Evolutionary conservation across 768 basidiomycete species (phyloP), one percentile per base, ranked within the genome.

Genomic region (Pleurotus giganteus): DNA sequence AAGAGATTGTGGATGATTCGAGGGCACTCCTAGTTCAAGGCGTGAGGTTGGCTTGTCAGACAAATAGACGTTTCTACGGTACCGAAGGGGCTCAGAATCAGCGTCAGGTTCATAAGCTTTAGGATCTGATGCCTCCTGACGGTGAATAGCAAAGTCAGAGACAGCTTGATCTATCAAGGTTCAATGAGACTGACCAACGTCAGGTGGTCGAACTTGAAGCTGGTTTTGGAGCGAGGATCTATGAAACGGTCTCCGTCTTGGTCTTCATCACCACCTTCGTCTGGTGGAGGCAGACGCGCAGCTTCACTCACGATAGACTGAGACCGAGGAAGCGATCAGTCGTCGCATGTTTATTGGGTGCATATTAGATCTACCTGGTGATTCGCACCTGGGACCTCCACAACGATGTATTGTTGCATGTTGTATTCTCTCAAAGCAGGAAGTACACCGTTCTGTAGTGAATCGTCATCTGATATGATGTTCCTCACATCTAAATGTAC

Each of bases 361-460:
- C n/a, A n/a, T n/a, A n/a, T n/a, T n/a, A n/a, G 52, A n/a, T n/a
- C n/a, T 66, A 91, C 95, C 75, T 89, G 86, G 71, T 96, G 86
- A 28, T 81, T 74, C 29, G 80, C 73, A 13, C 81, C 87, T 4
- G 88, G 88, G n/a, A 94, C 86, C 58, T 94, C 90, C 23, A 91
- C 90, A 21, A 88, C 84, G 26, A 86, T 88, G 67, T 94, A 89
- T 66, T 99, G 96, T 32, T 84, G 82, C 53, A 91, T 74, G 65
- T 98, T 96, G 71, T 98, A 98, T 56, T 90, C 80, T 47, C 81
- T 75, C 54, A 98, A 69, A 1, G 90, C 88, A 2, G 91, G 89
- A 0, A 85, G 76, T 47, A 96, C 80, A 41, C 88, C 87, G 8
- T 79, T 75, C 63, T 94, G 86, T 42, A 98, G 81, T n/a, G 80